Base-by-base conservation (phyloP, 139 green algal genomes). In the Gonium pectorale region DNA sequence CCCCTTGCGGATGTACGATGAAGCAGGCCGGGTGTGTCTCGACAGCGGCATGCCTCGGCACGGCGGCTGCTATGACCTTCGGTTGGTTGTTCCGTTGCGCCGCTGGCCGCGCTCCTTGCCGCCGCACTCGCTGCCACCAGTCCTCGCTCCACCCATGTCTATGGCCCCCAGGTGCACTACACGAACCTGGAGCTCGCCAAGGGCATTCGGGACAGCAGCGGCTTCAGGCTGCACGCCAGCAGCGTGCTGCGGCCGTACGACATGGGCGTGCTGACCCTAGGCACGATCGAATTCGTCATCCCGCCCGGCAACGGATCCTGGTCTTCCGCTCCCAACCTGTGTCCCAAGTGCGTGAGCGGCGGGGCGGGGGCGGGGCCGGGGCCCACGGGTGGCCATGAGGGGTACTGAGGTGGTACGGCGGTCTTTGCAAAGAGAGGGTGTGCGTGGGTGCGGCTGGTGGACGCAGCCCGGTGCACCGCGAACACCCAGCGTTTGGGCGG, bases 251-350 rank as follows among this genome's bases (percentile, higher is more conserved):
- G 79, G 29, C 64, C 51, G n/a, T 67, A 85, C 44, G 79, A 85
- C 63, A 75, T 85, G 63, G 79, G 79, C n/a, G 37, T 85, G 17
- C 33, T 85, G 62, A 27, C 52, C 49, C 31, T 85, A 5, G 79
- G 79, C 56, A 29, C 31, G n/a, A 24, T 71, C 17, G n/a, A 38
- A 22, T 78, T 85, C 51, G 1, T 33, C 35, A 67, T 75, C 35
- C 79, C 79, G 31, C 43, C 70, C 43, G 49, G 33, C 27, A 54
- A 33, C 2, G 5, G 19, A 17, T 46, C 19, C 33, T 79, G 26
- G 33, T 37, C 27, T 21, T 35, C 49, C n/a, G 9, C 0, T 27
- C 46, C 64, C 79, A 85, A 67, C 66, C 43, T 72, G 46, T 85
- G 79, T 64, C 79, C 79, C 22, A 68, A 22, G 59, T 75, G 21